Percentiles rank a stretch among this genome's conserved stretches.
phyloP scores from a whole-genome alignment of 306 rosid genomes.

The Cucumis cinereus region DNA sequence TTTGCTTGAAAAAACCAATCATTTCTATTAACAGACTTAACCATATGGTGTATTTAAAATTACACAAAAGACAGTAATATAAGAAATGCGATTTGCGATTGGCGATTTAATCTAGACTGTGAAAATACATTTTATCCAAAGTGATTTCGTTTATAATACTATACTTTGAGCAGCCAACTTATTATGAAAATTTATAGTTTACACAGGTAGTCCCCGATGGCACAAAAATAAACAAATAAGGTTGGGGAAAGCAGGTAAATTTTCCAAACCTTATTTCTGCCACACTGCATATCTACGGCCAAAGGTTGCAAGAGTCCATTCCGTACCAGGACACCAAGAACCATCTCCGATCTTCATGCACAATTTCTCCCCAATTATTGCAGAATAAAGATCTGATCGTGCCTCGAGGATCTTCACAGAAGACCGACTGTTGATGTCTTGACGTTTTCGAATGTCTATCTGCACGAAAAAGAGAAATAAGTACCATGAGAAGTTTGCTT shows the following conservation, averaged over 20 bases:
- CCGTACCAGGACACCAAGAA: conserved; percentile 77
- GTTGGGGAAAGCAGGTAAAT: background rate
- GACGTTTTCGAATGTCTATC: conserved; percentile 65
- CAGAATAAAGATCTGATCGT: conserved; percentile 63
- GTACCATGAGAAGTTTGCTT: background rate
- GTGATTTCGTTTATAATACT: background rate
- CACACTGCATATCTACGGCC: conserved; percentile 83
- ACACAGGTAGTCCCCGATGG: too few relatives aligned
- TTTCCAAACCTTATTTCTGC: conserved; percentile 31
- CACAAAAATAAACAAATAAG: background rate
- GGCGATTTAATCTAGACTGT: too few relatives aligned
- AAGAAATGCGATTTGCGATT: too few relatives aligned
- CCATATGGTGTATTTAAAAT: background rate
- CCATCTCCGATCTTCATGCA: conserved; percentile 83
- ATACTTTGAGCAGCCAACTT: too few relatives aligned
- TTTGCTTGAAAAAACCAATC: background rate
- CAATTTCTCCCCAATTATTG: conserved; percentile 60
- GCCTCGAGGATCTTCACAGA: conserved; percentile 65
- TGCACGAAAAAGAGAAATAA: conserved; percentile 21
- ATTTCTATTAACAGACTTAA: background rate
- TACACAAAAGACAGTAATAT: too few relatives aligned
- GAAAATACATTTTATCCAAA: too few relatives aligned
- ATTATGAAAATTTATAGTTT: too few relatives aligned
- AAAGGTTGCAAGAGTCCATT: conserved; percentile 64
- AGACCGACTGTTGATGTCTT: conserved; percentile 70